Evolutionary conservation across 2,329 filamentous ascomycete genomes (phyloP).

Genomic region (Botryotinia calthae): DNA sequence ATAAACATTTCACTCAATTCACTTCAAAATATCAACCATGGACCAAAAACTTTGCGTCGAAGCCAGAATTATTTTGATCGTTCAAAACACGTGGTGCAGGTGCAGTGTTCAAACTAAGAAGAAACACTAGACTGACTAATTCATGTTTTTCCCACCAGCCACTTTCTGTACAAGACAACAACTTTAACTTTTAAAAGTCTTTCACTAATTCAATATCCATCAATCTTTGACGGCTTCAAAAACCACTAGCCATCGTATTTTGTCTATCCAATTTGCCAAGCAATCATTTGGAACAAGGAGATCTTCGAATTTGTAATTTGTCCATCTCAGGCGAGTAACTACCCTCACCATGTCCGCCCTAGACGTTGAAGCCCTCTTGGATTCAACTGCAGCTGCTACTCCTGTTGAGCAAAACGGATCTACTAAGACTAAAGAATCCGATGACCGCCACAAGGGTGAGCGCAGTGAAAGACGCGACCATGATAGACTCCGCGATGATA

Average conservation of each 20-base stretch:
- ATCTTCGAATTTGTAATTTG: not conserved
- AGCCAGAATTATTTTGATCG: not conserved
- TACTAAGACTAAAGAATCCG: constrained; percentile 52
- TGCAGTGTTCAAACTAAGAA: not conserved
- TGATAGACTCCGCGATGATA: constrained; percentile 54
- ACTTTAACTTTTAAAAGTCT: constrained; percentile 3
- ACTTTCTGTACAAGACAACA: not conserved
- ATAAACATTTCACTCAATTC: not conserved
- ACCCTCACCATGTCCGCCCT: constrained; percentile 59
- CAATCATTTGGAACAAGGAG: not conserved
- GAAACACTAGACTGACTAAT: not conserved
- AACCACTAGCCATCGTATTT: not conserved
- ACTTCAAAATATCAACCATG: not conserved
- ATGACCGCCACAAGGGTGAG: constrained; percentile 56
- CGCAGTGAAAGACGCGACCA: constrained; percentile 52
- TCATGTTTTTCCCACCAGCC: constrained; percentile 2
- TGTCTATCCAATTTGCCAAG: not conserved
- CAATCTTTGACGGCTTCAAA: not conserved
- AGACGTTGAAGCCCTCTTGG: constrained; percentile 88
- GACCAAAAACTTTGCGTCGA: not conserved
- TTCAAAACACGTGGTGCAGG: constrained; percentile 4
- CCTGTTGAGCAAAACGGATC: constrained; percentile 44
- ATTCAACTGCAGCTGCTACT: constrained; percentile 70
- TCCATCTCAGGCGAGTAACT: constrained; percentile 10
- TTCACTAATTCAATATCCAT: not conserved